A percentile compares a stretch with the other conserved stretches of the same genome.
These are phyloP conservation scores for Penicillium egyptiacum DNA, from an alignment of 495 filamentous ascomycete species.

Conservation along the genomic window DNA sequence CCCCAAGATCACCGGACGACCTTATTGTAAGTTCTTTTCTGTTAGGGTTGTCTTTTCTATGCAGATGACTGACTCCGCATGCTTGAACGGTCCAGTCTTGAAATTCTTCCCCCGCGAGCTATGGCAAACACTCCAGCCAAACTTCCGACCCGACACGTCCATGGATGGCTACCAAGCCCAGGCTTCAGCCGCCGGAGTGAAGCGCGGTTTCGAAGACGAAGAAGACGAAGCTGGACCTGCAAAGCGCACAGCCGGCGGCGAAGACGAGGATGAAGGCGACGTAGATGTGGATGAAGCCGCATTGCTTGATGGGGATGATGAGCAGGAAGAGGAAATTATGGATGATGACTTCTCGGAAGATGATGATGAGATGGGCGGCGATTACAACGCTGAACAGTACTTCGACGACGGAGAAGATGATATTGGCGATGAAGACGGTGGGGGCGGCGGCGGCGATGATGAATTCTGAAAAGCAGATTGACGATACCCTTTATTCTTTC, in stretches of 20 bases:
- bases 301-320: constrained; percentile 48
- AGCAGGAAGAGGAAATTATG: constrained; percentile 50
- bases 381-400: constrained; percentile 66
- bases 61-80: constrained; percentile 10
- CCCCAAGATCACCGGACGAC: constrained; percentile 49
- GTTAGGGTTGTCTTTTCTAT: background rate
- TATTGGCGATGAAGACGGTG: constrained; percentile 52
- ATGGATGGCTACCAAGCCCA: constrained; percentile 34
- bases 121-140: constrained; percentile 51
- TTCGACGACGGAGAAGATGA: constrained; percentile 65
- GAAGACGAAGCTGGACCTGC: constrained; percentile 42
- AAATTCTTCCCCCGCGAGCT: constrained; percentile 60
- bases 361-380: constrained; percentile 57
- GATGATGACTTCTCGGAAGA: constrained; percentile 59
- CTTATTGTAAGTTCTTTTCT: constrained; percentile 44
- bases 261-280: constrained; percentile 38
- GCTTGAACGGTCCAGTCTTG: constrained; percentile 35
- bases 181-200: constrained; percentile 24
- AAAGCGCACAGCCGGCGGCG: constrained; percentile 28
- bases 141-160: constrained; percentile 39
- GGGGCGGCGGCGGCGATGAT: constrained; percentile 51
- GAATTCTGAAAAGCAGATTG: constrained; percentile 38
- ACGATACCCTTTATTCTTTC: constrained; percentile 40
- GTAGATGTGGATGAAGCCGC: constrained; percentile 38
- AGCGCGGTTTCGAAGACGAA: constrained; percentile 49